phyloP scores from a whole-genome alignment of 2,329 filamentous ascomycete genomes.

The Daldinia sp. region DNA sequence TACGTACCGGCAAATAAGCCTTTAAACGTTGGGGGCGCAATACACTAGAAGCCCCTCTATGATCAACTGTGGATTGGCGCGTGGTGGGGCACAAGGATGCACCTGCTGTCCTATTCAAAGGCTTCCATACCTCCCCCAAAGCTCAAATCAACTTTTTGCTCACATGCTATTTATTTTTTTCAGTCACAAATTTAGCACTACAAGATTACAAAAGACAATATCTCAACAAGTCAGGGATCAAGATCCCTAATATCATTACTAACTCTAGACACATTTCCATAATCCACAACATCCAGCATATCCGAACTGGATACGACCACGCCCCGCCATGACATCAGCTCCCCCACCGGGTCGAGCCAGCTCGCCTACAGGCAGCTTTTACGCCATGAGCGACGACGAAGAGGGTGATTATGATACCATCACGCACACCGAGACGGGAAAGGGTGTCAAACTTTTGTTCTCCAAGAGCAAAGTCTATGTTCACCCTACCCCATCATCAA shows the following conservation, averaged over 20 bases:
- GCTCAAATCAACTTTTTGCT: constrained; percentile 3
- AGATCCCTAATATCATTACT: constrained; percentile 10
- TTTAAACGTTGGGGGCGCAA: not conserved
- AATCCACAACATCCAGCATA: constrained; percentile 22
- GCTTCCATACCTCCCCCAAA: constrained; percentile 3
- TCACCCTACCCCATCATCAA: constrained; percentile 89
- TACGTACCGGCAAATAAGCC: constrained; percentile 8
- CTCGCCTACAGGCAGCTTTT: constrained; percentile 88
- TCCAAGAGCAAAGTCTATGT: constrained; percentile 99
- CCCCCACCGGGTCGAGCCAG: constrained; percentile 51
- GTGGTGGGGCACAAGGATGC: constrained; percentile 23
- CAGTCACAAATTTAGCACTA: constrained; percentile 15
- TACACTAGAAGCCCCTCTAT: constrained; percentile 13
- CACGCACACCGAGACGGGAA: constrained; percentile 76
- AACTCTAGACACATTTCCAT: constrained; percentile 15
- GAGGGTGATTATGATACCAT: constrained; percentile 96
- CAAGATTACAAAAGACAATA: constrained; percentile 5
- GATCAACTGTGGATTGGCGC: constrained; percentile 12
- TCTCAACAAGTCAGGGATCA: constrained; percentile 9
- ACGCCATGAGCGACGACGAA: constrained; percentile 95
- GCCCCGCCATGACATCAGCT: constrained; percentile 49
- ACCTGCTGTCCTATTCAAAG: constrained; percentile 26
- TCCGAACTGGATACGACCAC: constrained; percentile 24
- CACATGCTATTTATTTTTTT: constrained; percentile 18
- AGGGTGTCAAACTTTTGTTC: constrained; percentile 91